Conservation (phyloP, 2,329 filamentous ascomycete species). For the Aphanoascus verrucosus region DNA sequence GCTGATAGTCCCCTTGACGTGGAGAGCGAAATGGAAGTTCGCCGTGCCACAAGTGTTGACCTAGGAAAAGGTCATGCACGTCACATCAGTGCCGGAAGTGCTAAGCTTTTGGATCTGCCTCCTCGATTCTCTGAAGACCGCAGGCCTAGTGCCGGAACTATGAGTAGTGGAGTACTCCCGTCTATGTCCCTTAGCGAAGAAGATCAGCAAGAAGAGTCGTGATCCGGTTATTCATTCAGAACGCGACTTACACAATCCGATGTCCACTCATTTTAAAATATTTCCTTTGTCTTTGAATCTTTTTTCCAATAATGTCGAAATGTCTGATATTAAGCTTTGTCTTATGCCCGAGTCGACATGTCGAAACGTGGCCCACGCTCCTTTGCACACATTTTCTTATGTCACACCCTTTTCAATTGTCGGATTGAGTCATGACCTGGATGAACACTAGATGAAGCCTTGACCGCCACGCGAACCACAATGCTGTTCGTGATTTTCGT, state of each 20-base stretch:
- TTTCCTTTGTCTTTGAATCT: neutral
- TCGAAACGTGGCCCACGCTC: constrained; percentile 4
- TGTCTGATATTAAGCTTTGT: neutral
- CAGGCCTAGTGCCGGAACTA: constrained; percentile 12
- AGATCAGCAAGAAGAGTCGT: neutral
- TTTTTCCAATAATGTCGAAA: neutral
- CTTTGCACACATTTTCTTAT: constrained; percentile 4
- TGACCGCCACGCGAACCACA: neutral
- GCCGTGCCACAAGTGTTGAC: constrained; percentile 61
- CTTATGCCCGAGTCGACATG: neutral
- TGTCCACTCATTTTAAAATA: constrained; percentile 1
- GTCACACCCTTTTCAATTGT: neutral
- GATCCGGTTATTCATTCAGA: neutral
- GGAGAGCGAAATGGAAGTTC: constrained; percentile 33
- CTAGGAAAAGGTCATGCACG: constrained; percentile 55
- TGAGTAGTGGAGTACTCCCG: constrained; percentile 11
- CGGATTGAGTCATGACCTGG: neutral
- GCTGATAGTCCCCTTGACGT: constrained; percentile 27
- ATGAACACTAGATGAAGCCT: neutral
- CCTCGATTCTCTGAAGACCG: constrained; percentile 47
- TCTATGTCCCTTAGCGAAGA: neutral
- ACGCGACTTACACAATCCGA: neutral
- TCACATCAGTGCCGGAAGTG: constrained; percentile 67
- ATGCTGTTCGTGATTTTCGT: neutral
- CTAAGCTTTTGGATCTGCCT: constrained; percentile 57